Evolutionary conservation across 2,329 filamentous ascomycete species (phyloP).

Genomic region (Cercospora sesami): DNA sequence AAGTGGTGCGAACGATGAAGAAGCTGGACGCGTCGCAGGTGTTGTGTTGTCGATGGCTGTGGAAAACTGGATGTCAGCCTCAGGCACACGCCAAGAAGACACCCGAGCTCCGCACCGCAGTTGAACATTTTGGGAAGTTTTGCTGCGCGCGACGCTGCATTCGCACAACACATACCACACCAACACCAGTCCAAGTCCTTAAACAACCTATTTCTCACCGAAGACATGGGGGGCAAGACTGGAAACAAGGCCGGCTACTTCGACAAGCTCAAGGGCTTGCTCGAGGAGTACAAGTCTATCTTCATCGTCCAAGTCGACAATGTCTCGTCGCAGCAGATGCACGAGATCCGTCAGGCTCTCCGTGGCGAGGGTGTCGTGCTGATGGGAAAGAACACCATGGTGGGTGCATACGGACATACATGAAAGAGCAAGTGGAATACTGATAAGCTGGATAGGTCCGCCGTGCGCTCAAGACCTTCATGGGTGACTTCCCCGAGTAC

Average conservation of each 20-base stretch:
- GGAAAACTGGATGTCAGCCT: not conserved
- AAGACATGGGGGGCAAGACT: constrained; percentile 63
- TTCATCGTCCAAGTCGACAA: constrained; percentile 85
- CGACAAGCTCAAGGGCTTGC: constrained; percentile 97
- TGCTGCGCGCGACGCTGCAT: not conserved
- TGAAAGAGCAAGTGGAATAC: not conserved
- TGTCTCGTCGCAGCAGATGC: constrained; percentile 99
- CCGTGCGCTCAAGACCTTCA: constrained; percentile 94
- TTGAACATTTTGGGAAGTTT: constrained; percentile 6
- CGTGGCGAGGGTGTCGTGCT: constrained; percentile 90
- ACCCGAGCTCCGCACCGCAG: not conserved
- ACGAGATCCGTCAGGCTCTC: constrained; percentile 95
- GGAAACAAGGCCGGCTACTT: constrained; percentile 96
- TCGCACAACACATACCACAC: constrained; percentile 9
- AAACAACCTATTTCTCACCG: constrained; percentile 40
- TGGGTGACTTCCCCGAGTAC: constrained; percentile 89
- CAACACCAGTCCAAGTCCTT: constrained; percentile 30
- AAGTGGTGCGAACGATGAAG: not conserved
- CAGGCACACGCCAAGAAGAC: not conserved
- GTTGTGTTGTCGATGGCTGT: not conserved
- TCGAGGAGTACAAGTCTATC: constrained; percentile 95
- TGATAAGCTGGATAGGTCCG: constrained; percentile 63
- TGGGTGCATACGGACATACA: constrained; percentile 39
- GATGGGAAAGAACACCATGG: constrained; percentile 99
- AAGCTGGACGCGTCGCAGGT: not conserved